phyloP scores from a whole-genome alignment of 345 rosid genomes.

The Litchi chinensis region DNA sequence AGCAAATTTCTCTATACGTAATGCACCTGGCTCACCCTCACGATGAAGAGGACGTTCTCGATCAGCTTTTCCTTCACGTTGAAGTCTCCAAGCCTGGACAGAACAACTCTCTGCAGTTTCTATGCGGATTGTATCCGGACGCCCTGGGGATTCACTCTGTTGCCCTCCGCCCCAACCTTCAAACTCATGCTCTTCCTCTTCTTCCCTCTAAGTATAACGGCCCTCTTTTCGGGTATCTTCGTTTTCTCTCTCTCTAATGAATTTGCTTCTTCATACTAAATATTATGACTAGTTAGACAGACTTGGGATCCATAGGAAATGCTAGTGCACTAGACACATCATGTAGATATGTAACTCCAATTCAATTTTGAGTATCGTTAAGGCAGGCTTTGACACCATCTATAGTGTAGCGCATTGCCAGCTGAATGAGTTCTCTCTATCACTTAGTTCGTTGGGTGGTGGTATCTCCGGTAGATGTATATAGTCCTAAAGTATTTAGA shows the following conservation, averaged over 20 bases:
- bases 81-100: conserved; percentile 78
- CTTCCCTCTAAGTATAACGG: conserved; percentile 63
- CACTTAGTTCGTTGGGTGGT: too few species aligned
- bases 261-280: too few species aligned
- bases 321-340: neutral
- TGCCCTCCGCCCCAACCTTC: conserved; percentile 71
- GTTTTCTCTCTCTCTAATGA: neutral
- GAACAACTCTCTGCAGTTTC: conserved; percentile 65
- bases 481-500: neutral
- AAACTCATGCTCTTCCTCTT: conserved; percentile 35
- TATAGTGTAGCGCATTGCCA: too few species aligned
- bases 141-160: conserved; percentile 91
- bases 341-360: neutral
- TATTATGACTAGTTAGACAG: neutral
- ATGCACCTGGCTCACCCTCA: conserved; percentile 57
- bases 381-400: too few species aligned
- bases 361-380: too few species aligned
- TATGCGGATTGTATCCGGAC: conserved; percentile 92
- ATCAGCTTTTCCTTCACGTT: conserved; percentile 84
- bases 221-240: conserved; percentile 73
- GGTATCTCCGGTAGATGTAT: too few species aligned
- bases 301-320: neutral
- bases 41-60: conserved; percentile 63
- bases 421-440: too few species aligned
- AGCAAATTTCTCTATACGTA: conserved; percentile 68